phyloP scores from a whole-genome alignment of 2,329 filamentous ascomycete genomes.

The Cercospora janseana region DNA sequence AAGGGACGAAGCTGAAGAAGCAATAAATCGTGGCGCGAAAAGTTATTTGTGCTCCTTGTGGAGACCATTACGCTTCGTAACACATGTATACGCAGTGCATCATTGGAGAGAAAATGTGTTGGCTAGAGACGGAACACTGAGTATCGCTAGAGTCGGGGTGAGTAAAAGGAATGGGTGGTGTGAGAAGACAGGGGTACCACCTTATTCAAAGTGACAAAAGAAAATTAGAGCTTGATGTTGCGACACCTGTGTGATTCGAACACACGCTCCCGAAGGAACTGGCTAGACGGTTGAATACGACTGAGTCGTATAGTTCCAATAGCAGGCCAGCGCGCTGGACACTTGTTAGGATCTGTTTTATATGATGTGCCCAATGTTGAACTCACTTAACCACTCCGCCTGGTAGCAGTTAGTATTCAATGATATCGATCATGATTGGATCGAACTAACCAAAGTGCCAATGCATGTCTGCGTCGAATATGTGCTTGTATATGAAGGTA shows the following conservation, averaged over 20 bases:
- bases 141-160: too few relatives aligned
- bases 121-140: too few relatives aligned
- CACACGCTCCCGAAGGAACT: slow-evolving; percentile 23
- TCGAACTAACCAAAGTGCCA: slow-evolving; percentile 12
- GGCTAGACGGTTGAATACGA: slow-evolving; percentile 17
- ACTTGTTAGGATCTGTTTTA: neutral
- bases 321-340: slow-evolving; percentile 22
- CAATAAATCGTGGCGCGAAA: too few relatives aligned
- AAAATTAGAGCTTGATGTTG: slow-evolving; percentile 4
- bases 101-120: too few relatives aligned
- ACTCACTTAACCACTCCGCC: slow-evolving; percentile 16
- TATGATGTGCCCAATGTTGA: neutral
- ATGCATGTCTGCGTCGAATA: neutral
- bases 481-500: neutral
- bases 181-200: neutral
- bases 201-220: neutral
- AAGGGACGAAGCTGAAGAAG: too few relatives aligned
- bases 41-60: too few relatives aligned
- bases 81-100: too few relatives aligned
- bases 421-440: neutral
- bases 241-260: slow-evolving; percentile 29
- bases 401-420: neutral
- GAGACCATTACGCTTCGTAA: too few relatives aligned
- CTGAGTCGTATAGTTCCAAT: slow-evolving; percentile 14
- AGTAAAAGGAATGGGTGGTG: neutral